Evolutionary conservation across 2,329 filamentous ascomycete species (phyloP).

Genomic region (Aspergillus eucalypticola): DNA sequence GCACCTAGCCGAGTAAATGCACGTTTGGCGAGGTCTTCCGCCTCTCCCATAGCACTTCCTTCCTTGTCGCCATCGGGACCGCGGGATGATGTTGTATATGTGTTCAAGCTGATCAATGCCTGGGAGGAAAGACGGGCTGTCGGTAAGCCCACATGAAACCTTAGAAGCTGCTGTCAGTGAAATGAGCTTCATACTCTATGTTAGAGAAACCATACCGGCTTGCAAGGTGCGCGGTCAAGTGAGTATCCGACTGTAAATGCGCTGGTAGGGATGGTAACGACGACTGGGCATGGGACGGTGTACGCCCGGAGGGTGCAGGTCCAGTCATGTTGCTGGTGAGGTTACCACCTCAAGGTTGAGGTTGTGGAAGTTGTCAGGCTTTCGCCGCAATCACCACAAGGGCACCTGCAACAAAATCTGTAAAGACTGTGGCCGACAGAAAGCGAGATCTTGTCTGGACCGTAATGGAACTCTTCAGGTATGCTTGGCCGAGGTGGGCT

Average conservation of each 20-base stretch:
- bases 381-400: not conserved
- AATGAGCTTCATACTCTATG: not conserved
- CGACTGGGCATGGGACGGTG: constrained; percentile 69
- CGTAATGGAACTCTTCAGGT: not conserved
- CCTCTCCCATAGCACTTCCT: constrained; percentile 87
- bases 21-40: constrained; percentile 85
- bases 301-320: constrained; percentile 40
- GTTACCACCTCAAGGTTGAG: constrained; percentile 15
- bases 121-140: constrained; percentile 89
- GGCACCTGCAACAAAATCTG: not conserved
- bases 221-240: constrained; percentile 53
- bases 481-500: constrained; percentile 6
- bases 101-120: constrained; percentile 89
- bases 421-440: not conserved
- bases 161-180: constrained; percentile 58
- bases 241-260: constrained; percentile 58
- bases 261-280: constrained; percentile 86
- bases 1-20: constrained; percentile 83
- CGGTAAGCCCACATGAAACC: constrained; percentile 88
- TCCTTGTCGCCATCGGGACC: constrained; percentile 88
- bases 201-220: constrained; percentile 42
- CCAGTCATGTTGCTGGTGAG: constrained; percentile 39
- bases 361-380: not conserved
- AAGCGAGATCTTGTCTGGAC: constrained; percentile 1
- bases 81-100: constrained; percentile 84